These are phyloP conservation scores for Danielia oregonensis DNA, from an alignment of 805 yeast genomes.

Conservation along the genomic window DNA sequence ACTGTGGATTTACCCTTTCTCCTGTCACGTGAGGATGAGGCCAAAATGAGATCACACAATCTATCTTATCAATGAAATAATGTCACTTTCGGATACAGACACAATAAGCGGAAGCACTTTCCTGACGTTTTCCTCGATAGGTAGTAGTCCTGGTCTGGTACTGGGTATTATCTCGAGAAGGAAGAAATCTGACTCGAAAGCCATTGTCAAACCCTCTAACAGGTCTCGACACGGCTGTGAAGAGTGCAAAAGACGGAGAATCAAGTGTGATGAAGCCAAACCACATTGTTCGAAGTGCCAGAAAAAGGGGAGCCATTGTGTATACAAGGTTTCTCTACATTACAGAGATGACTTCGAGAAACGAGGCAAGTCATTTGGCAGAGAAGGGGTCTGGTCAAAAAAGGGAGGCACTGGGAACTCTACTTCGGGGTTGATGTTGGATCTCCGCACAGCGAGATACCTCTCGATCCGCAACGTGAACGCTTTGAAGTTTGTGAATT, in stretches of 20 bases:
- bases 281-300: slow-evolving; percentile 21
- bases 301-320: slow-evolving; percentile 15
- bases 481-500: slow-evolving; percentile 18
- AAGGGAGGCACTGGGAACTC: slow-evolving; percentile 3
- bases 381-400: slow-evolving; percentile 27
- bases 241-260: slow-evolving; percentile 17
- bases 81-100: too few species aligned
- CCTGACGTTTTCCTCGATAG: too few species aligned
- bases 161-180: too few species aligned
- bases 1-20: too few species aligned
- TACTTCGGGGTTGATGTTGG: slow-evolving; percentile 10
- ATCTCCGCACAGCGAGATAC: slow-evolving; percentile 14
- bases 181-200: too few species aligned
- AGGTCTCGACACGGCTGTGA: slow-evolving; percentile 25
- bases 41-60: too few species aligned
- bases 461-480: slow-evolving; percentile 10
- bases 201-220: too few species aligned
- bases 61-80: too few species aligned
- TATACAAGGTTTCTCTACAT: slow-evolving; percentile 19
- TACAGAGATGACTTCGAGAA: slow-evolving; percentile 25
- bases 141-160: too few species aligned
- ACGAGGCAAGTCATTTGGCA: slow-evolving; percentile 23
- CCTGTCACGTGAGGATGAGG: too few species aligned
- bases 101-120: too few species aligned
- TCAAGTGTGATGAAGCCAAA: slow-evolving; percentile 27